phyloP scores from a whole-genome alignment of 2,329 filamentous ascomycete genomes.

The Colletotrichum sp. region DNA sequence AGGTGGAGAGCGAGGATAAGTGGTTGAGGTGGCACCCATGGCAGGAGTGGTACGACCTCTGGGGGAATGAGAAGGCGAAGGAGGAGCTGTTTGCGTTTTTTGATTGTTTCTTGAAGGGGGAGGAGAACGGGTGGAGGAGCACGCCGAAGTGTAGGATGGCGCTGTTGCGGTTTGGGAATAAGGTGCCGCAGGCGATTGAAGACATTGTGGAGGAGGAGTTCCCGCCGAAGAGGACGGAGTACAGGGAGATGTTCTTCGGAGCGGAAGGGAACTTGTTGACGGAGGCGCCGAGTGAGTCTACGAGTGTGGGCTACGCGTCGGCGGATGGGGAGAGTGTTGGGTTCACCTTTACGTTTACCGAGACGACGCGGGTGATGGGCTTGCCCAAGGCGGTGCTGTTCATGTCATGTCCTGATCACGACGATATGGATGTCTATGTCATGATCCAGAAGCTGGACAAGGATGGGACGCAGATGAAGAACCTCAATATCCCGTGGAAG shows the following conservation, averaged over 20 bases:
- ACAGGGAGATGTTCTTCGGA: conserved; percentile 33
- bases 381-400: conserved; percentile 48
- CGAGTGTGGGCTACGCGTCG: conserved; percentile 28
- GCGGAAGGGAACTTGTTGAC: conserved; percentile 33
- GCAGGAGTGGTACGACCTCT: conserved; percentile 8
- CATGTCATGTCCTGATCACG: conserved; percentile 43
- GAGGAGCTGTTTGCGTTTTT: conserved; percentile 48
- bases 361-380: conserved; percentile 46
- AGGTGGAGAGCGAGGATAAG: conserved; percentile 41
- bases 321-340: neutral
- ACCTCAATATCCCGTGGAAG: conserved; percentile 30
- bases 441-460: conserved; percentile 23
- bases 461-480: conserved; percentile 22
- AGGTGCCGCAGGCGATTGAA: conserved; percentile 27
- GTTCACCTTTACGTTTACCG: conserved; percentile 44
- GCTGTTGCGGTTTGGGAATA: conserved; percentile 31
- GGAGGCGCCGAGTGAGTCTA: conserved; percentile 38
- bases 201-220: conserved; percentile 34
- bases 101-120: conserved; percentile 47
- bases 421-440: conserved; percentile 50
- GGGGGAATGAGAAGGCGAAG: conserved; percentile 2
- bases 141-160: conserved; percentile 47
- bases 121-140: conserved; percentile 48
- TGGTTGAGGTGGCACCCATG: conserved; percentile 36
- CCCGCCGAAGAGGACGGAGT: conserved; percentile 19